Percentiles rank a stretch among this genome's conserved stretches.
Conservation (phyloP, 805 yeast genomes). For the Alloascoidea africana region DNA sequence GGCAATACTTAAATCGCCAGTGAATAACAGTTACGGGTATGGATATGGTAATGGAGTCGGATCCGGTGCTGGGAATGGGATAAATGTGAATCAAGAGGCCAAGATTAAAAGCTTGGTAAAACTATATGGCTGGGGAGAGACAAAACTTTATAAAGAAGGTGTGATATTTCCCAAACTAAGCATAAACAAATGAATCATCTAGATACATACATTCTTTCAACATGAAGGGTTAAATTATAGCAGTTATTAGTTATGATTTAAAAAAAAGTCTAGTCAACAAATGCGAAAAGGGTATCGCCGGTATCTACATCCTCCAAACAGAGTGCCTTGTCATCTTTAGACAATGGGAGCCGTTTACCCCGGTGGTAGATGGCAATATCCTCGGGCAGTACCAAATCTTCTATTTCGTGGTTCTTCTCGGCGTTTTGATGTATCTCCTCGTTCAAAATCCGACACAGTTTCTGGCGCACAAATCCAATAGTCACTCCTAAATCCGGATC, state of each 20-base stretch:
- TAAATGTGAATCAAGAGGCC: slow-evolving; percentile 13
- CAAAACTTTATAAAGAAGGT: slow-evolving; percentile 22
- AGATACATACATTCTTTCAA: slow-evolving; percentile 8
- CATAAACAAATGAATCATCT: slow-evolving; percentile 1
- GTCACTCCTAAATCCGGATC: slow-evolving; percentile 62
- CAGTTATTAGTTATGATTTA: slow-evolving; percentile 1
- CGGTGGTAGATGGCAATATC: slow-evolving; percentile 10
- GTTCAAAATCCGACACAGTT: slow-evolving; percentile 38
- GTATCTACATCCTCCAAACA: slow-evolving; percentile 39
- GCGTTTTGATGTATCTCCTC: slow-evolving; percentile 18
- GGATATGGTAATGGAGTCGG: slow-evolving; percentile 3
- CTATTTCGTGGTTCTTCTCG: slow-evolving; percentile 9
- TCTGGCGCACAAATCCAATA: slow-evolving; percentile 42
- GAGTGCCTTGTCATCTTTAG: slow-evolving; percentile 29
- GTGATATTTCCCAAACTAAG: slow-evolving; percentile 21
- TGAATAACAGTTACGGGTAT: slow-evolving; percentile 14
- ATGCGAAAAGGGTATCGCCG: slow-evolving; percentile 25
- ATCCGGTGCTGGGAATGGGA: slow-evolving; percentile 3
- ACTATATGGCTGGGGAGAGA: slow-evolving; percentile 53
- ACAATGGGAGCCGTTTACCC: slow-evolving; percentile 11
- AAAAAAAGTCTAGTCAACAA: slow-evolving; percentile 7
- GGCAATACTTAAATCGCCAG: slow-evolving; percentile 32
- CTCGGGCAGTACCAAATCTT: slow-evolving; percentile 8
- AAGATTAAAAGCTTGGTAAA: slow-evolving; percentile 39
- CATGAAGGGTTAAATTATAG: background rate